Evolutionary conservation across 768 basidiomycete genomes (phyloP), one percentile per base, ranked within the genome.

Genomic region (Heimioporus sp.): DNA sequence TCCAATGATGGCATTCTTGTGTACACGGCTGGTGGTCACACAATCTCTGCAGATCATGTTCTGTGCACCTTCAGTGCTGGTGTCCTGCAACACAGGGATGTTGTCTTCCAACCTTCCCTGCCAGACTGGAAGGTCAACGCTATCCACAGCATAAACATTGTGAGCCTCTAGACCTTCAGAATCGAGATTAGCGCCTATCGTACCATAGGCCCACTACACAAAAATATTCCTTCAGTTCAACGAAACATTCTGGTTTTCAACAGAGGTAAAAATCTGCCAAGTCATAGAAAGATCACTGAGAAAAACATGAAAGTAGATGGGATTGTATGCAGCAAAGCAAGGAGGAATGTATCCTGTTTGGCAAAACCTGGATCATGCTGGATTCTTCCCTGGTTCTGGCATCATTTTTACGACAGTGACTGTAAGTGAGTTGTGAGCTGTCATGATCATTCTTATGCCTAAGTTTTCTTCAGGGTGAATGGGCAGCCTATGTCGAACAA

Each of bases 41-140:
- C 39, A 2, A 59, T 86, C 21, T 69, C 65, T 13, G 83, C 76
- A 16, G 78, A 85, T 46, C 81, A 84, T 62, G 83, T 79, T 4
- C 61, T 88, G 30, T 80, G 79, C 55, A 87, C 86, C 0, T 87
- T 87, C 67, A 86, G 85, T 53, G 63, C 85, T 1, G 86, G 86
- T 0, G 86, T 88, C 9, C 69, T 88, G 48, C 86, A 88, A 67
- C 73, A 84, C 50, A 70, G 76, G 30, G 84, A 86, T 52, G 80
- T 87, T 5, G 52, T 48, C 4, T 87, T 86, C 56, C 60, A 75
- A 36, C 86, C 86, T 2, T 19, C 66, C 10, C 62, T 86, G n/a
- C 86, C 85, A 28, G 58, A 70, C 66, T 87, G 77, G 73, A 87
- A 86, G 61, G 50, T 72, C 20, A 83, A 86, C 50, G 85, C 84